Conservation (phyloP, 352 stramenopile genomes). For the Phytophthora pseudosyringae region DNA sequence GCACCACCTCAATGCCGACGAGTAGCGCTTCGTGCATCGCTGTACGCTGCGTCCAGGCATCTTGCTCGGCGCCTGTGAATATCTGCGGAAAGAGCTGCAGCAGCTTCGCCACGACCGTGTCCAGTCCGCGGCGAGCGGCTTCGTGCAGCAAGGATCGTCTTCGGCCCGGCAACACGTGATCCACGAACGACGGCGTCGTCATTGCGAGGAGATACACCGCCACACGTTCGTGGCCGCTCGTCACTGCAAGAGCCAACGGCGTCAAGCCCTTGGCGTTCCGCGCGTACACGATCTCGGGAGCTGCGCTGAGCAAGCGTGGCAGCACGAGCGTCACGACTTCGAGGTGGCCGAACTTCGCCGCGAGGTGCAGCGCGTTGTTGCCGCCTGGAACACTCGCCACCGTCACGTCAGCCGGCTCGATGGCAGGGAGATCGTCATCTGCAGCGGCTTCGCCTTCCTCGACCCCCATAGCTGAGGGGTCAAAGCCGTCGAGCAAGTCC, state of each 20-base stretch:
- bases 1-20: constrained; percentile 23
- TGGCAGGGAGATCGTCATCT: constrained; percentile 12
- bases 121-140: constrained; percentile 51
- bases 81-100: constrained; percentile 54
- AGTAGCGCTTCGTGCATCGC: constrained; percentile 59
- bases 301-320: constrained; percentile 39
- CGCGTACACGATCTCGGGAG: constrained; percentile 43
- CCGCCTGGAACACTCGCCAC: constrained; percentile 28
- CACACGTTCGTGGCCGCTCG: constrained; percentile 53
- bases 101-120: constrained; percentile 52
- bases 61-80: constrained; percentile 46
- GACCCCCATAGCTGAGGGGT: constrained; percentile 22
- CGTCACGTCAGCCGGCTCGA: constrained; percentile 46
- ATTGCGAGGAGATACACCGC: constrained; percentile 67
- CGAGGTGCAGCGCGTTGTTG: constrained; percentile 63
- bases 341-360: constrained; percentile 53
- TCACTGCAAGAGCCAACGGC: constrained; percentile 57
- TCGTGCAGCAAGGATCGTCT: constrained; percentile 56
- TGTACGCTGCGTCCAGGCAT: constrained; percentile 53
- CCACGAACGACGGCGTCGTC: constrained; percentile 47
- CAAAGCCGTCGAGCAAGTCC: constrained; percentile 68
- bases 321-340: constrained; percentile 60
- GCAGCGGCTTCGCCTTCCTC: not conserved
- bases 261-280: constrained; percentile 49
- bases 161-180: constrained; percentile 22